These are phyloP conservation scores for Arachnomyces sp. DNA, from an alignment of 2,329 filamentous ascomycete species.

Conservation along the genomic window DNA sequence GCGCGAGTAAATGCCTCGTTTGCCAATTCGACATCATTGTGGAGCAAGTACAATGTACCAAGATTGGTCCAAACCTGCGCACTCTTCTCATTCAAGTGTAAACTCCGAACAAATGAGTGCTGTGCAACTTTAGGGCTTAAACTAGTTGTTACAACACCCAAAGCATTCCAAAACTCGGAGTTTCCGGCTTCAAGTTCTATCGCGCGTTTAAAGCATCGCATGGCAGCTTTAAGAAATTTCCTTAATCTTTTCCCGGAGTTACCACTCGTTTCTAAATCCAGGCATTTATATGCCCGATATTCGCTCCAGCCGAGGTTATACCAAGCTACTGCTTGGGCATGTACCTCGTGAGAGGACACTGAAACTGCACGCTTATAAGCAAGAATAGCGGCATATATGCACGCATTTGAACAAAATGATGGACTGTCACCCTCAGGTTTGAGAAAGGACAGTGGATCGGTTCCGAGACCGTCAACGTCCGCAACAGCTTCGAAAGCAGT, in stretches of 20 bases:
- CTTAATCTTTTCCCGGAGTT: constrained; percentile 43
- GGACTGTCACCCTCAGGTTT: constrained; percentile 23
- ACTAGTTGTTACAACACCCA: constrained; percentile 82
- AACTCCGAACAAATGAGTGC: constrained; percentile 82
- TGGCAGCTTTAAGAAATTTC: constrained; percentile 71
- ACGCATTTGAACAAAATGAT: constrained; percentile 40
- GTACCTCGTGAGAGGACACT: constrained; percentile 62
- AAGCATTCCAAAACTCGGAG: constrained; percentile 91
- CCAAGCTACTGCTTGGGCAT: constrained; percentile 91
- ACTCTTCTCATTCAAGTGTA: constrained; percentile 87
- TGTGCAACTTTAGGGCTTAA: constrained; percentile 84
- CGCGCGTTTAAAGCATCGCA: constrained; percentile 86
- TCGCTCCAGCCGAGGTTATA: constrained; percentile 97
- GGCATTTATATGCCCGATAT: constrained; percentile 66
- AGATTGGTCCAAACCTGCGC: constrained; percentile 85
- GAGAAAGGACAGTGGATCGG: constrained; percentile 29
- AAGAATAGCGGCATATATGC: constrained; percentile 66
- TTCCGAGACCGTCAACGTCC: constrained; percentile 60
- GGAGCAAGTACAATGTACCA: constrained; percentile 74
- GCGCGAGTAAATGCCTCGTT: constrained; percentile 84
- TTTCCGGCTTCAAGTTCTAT: constrained; percentile 95
- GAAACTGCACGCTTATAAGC: constrained; percentile 81
- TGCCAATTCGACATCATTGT: constrained; percentile 77
- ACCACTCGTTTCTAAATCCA: constrained; percentile 36
- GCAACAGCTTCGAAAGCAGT: constrained; percentile 56